Percentiles rank a stretch among this genome's conserved stretches.
phyloP scores from a whole-genome alignment of 345 rosid species.

The Kernera saxatilis region DNA sequence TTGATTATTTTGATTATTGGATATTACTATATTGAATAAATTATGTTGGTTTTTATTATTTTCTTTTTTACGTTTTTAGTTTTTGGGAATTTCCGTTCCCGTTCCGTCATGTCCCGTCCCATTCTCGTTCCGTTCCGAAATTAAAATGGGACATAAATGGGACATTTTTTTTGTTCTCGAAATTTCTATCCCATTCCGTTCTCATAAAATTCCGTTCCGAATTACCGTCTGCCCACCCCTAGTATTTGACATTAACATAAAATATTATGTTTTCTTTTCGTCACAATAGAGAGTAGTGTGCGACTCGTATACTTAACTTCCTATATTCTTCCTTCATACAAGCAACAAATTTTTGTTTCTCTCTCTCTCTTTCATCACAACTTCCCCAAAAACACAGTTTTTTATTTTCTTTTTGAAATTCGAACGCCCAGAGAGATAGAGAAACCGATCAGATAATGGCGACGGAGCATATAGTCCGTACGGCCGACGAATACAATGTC shows the following conservation, averaged over 20 bases:
- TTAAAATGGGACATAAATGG: no score
- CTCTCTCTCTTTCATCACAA: slow-evolving; percentile 8
- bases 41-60: no score
- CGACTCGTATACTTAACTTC: slow-evolving; percentile 1
- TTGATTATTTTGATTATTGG: no score
- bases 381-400: neutral
- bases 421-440: neutral
- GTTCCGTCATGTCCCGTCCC: no score
- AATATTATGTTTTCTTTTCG: neutral
- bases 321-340: neutral
- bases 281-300: neutral
- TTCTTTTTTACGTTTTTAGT: no score
- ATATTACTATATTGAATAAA: no score
- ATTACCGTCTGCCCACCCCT: no score
- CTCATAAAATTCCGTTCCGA: no score
- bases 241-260: neutral
- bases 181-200: no score
- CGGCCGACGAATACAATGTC: slow-evolving; percentile 17
- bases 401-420: neutral
- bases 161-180: no score
- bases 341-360: neutral
- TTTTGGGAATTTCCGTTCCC: no score
- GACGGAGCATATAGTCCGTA: slow-evolving; percentile 12
- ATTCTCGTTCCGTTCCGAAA: no score
- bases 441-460: slow-evolving; percentile 10